These are phyloP conservation scores for Penicillium hordei DNA, from an alignment of 2,329 filamentous ascomycete genomes.

Conservation along the genomic window DNA sequence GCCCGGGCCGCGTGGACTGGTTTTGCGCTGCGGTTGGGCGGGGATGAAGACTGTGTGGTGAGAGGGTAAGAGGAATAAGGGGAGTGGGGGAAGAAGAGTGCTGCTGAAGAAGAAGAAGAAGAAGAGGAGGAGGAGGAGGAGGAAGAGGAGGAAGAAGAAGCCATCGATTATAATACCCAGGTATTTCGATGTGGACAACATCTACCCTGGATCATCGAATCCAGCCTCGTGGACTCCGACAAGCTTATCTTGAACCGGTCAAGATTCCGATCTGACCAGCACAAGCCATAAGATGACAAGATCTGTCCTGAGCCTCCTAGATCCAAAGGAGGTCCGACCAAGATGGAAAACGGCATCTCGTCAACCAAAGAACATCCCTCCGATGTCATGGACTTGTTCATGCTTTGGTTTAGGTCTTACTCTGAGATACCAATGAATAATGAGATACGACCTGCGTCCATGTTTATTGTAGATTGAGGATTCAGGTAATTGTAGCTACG, in stretches of 20 bases:
- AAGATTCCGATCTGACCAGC: background rate
- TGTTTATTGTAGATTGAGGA: background rate
- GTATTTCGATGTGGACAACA: slow-evolving; percentile 18
- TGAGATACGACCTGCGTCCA: slow-evolving; percentile 22
- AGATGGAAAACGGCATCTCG: slow-evolving; percentile 11
- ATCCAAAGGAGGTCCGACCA: background rate
- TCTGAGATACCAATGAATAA: slow-evolving; percentile 25
- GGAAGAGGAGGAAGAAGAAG: slow-evolving; percentile 10
- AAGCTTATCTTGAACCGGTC: slow-evolving; percentile 22
- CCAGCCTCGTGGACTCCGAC: slow-evolving; percentile 14
- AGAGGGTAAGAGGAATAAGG: background rate
- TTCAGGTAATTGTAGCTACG: background rate
- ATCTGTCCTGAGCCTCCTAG: slow-evolving; percentile 10
- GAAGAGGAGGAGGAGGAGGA: background rate
- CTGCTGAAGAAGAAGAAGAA: background rate
- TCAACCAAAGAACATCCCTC: slow-evolving; percentile 13
- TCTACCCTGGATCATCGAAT: slow-evolving; percentile 12
- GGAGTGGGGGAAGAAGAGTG: background rate
- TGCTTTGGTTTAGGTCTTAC: slow-evolving; percentile 17
- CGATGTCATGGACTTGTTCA: slow-evolving; percentile 9
- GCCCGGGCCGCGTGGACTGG: slow-evolving; percentile 22
- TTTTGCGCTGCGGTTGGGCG: slow-evolving; percentile 19
- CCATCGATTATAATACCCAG: slow-evolving; percentile 12
- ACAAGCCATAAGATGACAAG: slow-evolving; percentile 19
- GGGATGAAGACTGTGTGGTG: slow-evolving; percentile 14